Base-by-base conservation (phyloP, 805 yeast species). In the Kodamaea neixiangensis region DNA sequence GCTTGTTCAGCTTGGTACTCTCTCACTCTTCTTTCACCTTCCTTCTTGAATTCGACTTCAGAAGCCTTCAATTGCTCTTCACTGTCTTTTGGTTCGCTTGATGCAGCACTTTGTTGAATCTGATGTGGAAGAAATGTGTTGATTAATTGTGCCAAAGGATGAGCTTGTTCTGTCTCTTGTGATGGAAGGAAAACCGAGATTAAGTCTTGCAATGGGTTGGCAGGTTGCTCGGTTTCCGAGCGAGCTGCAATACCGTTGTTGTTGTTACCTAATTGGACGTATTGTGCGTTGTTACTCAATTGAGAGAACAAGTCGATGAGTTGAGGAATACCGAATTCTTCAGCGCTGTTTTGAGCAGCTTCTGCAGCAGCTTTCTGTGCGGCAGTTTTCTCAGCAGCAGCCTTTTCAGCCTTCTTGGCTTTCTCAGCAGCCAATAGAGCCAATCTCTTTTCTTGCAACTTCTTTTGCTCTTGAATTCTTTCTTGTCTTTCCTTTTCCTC, bases 121-220 rank as follows among this genome's bases (percentile, higher is more conserved):
- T 31, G 17, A 18, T 21, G 25, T 10, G 48, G 48, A 21, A 25
- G 35, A 18, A 45, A 45, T 3, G 39, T 34, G 21, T 37, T 45
- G 25, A 45, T 21, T 34, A 45, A 45, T 10, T 34, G 13, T 11
- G 37, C 48, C 42, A 45, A 37, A n/a, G 48, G 48, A 15, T 45
- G 35, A 6, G 39, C 15, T 11, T 22, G 29, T n/a, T 35, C 33
- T 21, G 20, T 11, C 14, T 44, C 20, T 25, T 31, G 17, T 29
- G 21, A 10, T 7, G 48, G 48, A 21, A 25, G 35, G 31, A 45
- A 45, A 15, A 21, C 43, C 15, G 37, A 35, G 43, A 45, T 21
- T 35, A 45, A 45, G 10, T 34, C 19, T 18, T 45, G 43, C 34
- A 45, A 37, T 3, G 48, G 48, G 13, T 45, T 45, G 19, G 39